Evolutionary conservation across 768 basidiomycete species (phyloP).

Genomic region (Termitomyces sp.): DNA sequence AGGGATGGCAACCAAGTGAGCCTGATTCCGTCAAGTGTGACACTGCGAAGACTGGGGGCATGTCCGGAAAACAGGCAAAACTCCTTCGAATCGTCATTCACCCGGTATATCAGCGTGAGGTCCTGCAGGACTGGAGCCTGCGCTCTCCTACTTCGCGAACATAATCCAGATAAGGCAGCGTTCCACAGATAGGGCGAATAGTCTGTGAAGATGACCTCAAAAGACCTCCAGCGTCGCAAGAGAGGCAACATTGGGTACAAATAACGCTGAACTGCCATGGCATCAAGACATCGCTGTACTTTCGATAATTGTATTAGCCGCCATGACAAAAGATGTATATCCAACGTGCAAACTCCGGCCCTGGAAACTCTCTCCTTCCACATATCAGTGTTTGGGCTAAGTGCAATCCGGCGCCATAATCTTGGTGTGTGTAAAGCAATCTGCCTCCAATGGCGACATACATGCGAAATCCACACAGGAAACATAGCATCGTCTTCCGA

Average conservation of each 20-base stretch:
- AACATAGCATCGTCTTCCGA: constrained; percentile 50
- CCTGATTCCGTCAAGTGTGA: constrained; percentile 59
- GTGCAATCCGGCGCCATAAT: constrained; percentile 58
- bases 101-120: constrained; percentile 50
- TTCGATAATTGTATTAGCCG: constrained; percentile 19
- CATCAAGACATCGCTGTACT: constrained; percentile 29
- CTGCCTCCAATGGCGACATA: constrained; percentile 59
- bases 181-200: constrained; percentile 67
- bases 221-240: constrained; percentile 54
- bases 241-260: constrained; percentile 52
- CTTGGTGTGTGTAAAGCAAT: constrained; percentile 53
- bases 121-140: constrained; percentile 44
- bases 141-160: constrained; percentile 26
- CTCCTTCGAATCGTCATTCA: constrained; percentile 66
- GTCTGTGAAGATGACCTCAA: constrained; percentile 48
- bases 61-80: constrained; percentile 58
- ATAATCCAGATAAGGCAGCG: constrained; percentile 52
- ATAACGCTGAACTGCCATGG: constrained; percentile 49
- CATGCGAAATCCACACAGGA: constrained; percentile 60
- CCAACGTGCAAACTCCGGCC: constrained; percentile 54
- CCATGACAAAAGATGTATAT: constrained; percentile 44
- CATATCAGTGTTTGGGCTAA: constrained; percentile 45
- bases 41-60: constrained; percentile 49
- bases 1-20: constrained; percentile 58
- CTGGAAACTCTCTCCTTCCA: constrained; percentile 60